Conservation (phyloP, 352 stramenopile species). For the Globisporangium splendens region DNA sequence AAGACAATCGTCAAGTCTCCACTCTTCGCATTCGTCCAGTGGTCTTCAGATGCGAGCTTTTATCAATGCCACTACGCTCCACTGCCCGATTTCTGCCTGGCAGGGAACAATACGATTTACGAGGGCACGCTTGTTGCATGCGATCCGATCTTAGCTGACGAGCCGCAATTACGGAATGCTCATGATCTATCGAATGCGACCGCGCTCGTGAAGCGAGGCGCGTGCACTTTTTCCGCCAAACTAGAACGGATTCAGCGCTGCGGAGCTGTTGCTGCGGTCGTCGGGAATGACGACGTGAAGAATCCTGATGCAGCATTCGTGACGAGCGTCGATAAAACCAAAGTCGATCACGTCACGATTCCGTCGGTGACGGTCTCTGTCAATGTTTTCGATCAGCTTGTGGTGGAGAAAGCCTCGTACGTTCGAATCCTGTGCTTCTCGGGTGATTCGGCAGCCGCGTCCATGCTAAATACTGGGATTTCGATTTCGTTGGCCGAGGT, state of each 20-base stretch:
- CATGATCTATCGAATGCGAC: conserved; percentile 30
- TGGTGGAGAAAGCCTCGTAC: conserved; percentile 13
- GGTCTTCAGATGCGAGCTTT: conserved; percentile 34
- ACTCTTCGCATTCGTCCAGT: conserved; percentile 71
- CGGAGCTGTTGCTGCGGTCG: conserved; percentile 53
- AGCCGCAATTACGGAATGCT: conserved; percentile 33
- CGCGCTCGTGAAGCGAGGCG: conserved; percentile 51
- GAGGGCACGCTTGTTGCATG: conserved; percentile 38
- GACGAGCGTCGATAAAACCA: conserved; percentile 70
- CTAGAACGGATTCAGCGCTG: conserved; percentile 55
- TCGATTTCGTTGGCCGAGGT: conserved; percentile 23
- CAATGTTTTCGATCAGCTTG: conserved; percentile 33
- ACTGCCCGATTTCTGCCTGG: conserved; percentile 58
- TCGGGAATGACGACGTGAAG: conserved; percentile 58
- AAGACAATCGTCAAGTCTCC: conserved; percentile 9
- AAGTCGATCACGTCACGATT: conserved; percentile 63
- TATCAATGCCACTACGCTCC: conserved; percentile 56
- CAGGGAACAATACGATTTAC: conserved; percentile 34
- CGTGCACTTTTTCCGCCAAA: conserved; percentile 67
- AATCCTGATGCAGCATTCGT: conserved; percentile 56
- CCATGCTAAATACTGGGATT: conserved; percentile 17
- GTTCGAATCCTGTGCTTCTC: conserved; percentile 52
- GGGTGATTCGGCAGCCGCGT: conserved; percentile 34
- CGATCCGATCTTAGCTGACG: conserved; percentile 45
- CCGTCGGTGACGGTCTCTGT: conserved; percentile 67